Base-by-base conservation (phyloP, 345 rosid genomes). In the Acer saccharum region DNA sequence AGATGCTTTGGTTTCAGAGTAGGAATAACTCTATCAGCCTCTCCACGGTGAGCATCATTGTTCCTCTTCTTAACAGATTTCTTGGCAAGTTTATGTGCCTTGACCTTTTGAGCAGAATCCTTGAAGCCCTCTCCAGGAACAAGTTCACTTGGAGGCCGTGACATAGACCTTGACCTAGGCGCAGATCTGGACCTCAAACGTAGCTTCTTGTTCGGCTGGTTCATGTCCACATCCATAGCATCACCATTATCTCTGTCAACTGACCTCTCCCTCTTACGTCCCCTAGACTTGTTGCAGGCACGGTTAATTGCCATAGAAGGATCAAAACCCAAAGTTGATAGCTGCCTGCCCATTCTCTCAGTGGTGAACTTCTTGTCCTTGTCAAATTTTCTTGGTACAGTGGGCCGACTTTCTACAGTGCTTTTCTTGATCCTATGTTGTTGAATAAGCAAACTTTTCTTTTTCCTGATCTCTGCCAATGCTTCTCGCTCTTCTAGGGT, bases 61-160 rank as follows among this genome's bases (percentile, higher is more conserved):
- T 94, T 91, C 87, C 98, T 91, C 82, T 89, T 89, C 68, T 85
- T 89, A 71, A 79, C 86, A 76, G 94, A 84, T 74, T 87, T 83
- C 83, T 87, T 81, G 69, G 82, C 76, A 60, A 90, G 66, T 80
- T 82, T 87, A 71, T 83, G 21, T 4, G 94, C 92, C 64, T 88
- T 61, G 7, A 77, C 71, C 88, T 91, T 91, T 75, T 93, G 95
- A 65, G 83, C 87, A 66, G 96, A 80, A 75, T 93, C 97, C 87
- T 86, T 95, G 82, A 87, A 95, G 39, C 98, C 98, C 43, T 93
- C 97, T 68, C 98, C 98, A 13, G 98, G 98, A 7, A 83, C 89
- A 87, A 84, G 93, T 81, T 93, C 98, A 69, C 72, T 74, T 10
- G 92, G 94, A 54, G 97, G 93, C 69, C 95, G 84, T 66, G 95